These are phyloP conservation scores for Hymenotorrendiella dingleyae DNA, from an alignment of 2,329 filamentous ascomycete species.

Conservation along the genomic window DNA sequence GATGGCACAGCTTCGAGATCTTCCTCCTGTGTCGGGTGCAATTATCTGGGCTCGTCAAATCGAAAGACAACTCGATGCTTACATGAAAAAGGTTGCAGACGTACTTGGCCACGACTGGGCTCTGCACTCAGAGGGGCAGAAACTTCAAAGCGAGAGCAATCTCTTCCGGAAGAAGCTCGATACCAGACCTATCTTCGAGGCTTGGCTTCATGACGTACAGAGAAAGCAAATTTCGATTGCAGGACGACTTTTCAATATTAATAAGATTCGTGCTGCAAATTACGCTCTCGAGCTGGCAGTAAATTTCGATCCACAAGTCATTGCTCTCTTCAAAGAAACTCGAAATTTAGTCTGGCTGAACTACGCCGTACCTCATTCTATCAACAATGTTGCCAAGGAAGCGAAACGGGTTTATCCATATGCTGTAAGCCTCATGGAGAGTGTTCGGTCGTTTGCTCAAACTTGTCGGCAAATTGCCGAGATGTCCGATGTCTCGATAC, in stretches of 20 bases:
- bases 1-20: slow-evolving; percentile 94
- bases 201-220: slow-evolving; percentile 88
- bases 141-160: slow-evolving; percentile 83
- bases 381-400: slow-evolving; percentile 95
- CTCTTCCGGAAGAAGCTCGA: slow-evolving; percentile 96
- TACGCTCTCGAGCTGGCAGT: slow-evolving; percentile 83
- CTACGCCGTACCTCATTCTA: slow-evolving; percentile 87
- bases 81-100: slow-evolving; percentile 99
- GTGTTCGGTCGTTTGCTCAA: slow-evolving; percentile 87
- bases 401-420: slow-evolving; percentile 98
- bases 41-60: slow-evolving; percentile 99
- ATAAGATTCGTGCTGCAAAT: slow-evolving; percentile 81
- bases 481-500: slow-evolving; percentile 80
- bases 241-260: slow-evolving; percentile 85
- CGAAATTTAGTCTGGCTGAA: slow-evolving; percentile 93
- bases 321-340: slow-evolving; percentile 97
- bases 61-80: slow-evolving; percentile 87
- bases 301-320: slow-evolving; percentile 96
- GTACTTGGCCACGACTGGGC: slow-evolving; percentile 94
- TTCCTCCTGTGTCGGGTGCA: slow-evolving; percentile 91
- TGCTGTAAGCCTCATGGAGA: slow-evolving; percentile 97
- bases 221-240: slow-evolving; percentile 85
- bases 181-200: slow-evolving; percentile 87
- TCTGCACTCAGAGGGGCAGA: slow-evolving; percentile 89
- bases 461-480: slow-evolving; percentile 76